Conservation (phyloP, 2,329 filamentous ascomycete species). For the Trichothecium sympodiale region DNA sequence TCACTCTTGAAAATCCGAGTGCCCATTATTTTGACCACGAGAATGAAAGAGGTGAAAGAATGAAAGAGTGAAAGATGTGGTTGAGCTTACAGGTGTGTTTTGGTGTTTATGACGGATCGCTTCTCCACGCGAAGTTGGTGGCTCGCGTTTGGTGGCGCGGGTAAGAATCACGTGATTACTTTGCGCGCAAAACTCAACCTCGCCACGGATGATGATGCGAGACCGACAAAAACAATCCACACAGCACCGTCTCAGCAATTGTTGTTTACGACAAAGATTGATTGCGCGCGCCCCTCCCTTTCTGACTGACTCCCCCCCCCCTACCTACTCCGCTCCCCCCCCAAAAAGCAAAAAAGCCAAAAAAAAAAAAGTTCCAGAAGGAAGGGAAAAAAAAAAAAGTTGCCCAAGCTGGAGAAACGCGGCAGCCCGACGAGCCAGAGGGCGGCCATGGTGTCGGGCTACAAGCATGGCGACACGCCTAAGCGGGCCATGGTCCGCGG, state of each 20-base stretch:
- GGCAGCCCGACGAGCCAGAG: too few relatives aligned
- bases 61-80: neutral
- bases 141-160: neutral
- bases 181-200: neutral
- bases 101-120: neutral
- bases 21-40: too few relatives aligned
- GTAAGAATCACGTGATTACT: neutral
- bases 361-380: too few relatives aligned
- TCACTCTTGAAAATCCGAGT: too few relatives aligned
- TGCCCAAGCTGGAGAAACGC: too few relatives aligned
- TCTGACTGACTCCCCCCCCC: neutral
- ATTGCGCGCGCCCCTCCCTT: too few relatives aligned
- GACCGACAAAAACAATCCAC: slow-evolving; percentile 1
- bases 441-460: slow-evolving; percentile 16
- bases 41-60: neutral
- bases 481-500: slow-evolving; percentile 27
- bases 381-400: too few relatives aligned
- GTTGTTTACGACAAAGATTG: too few relatives aligned
- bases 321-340: too few relatives aligned
- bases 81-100: neutral
- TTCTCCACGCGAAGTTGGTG: too few relatives aligned
- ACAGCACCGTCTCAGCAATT: neutral
- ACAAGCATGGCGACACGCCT: slow-evolving; percentile 24
- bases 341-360: too few relatives aligned
- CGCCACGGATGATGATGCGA: neutral